phyloP scores from a whole-genome alignment of 2,329 filamentous ascomycete genomes.

The Gaeumannomyces sp. region DNA sequence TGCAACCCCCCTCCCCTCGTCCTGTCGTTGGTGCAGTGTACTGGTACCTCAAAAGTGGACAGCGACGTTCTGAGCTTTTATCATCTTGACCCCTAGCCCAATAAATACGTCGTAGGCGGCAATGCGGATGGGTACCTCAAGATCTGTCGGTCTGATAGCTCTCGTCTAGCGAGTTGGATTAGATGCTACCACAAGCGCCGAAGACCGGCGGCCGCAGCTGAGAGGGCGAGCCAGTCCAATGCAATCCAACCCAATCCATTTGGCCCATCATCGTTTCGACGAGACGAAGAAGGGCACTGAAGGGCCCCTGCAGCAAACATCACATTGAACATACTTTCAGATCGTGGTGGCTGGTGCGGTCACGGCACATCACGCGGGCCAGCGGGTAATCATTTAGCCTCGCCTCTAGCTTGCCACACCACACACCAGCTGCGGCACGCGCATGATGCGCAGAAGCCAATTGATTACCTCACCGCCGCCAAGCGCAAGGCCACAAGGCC shows the following conservation, averaged over 20 bases:
- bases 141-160: background rate
- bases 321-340: background rate
- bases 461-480: background rate
- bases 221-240: too few species aligned
- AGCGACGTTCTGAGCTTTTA: background rate
- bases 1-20: background rate
- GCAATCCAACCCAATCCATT: too few species aligned
- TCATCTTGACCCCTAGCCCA: background rate
- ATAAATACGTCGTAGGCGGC: background rate
- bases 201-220: background rate
- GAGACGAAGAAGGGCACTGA: background rate
- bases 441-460: too few species aligned
- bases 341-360: background rate
- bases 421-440: background rate
- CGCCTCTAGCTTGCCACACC: background rate
- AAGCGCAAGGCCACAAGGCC: too few species aligned
- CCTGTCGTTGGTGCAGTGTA: background rate
- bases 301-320: background rate
- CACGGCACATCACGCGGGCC: background rate
- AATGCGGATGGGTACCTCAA: background rate
- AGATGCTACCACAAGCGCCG: background rate
- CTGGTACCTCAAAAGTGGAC: background rate
- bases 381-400: background rate
- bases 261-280: too few species aligned
- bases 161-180: background rate